A percentile compares a stretch with the other conserved stretches of the same genome.
phyloP scores from a whole-genome alignment of 139 green algal genomes.

The Asterochloris sp. region DNA sequence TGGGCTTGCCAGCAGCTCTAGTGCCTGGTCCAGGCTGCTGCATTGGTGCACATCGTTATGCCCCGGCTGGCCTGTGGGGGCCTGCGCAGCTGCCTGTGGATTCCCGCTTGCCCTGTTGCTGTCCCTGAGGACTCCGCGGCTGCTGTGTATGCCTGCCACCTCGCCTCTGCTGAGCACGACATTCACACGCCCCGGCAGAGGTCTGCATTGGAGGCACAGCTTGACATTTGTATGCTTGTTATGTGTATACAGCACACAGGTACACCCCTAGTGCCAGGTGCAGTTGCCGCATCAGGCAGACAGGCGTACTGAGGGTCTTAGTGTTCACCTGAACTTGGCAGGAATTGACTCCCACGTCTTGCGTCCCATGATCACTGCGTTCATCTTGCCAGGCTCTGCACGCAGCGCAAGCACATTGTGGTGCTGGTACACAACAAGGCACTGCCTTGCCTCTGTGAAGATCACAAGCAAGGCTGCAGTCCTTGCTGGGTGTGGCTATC shows the following conservation, averaged over 20 bases:
- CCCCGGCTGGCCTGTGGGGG: not conserved
- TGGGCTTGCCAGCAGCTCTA: constrained; percentile 55
- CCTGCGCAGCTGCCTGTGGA: not conserved
- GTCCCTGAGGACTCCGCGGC: constrained; percentile 1
- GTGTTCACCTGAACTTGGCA: constrained; percentile 62
- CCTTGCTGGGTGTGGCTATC: constrained; percentile 9
- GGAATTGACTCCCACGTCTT: constrained; percentile 97
- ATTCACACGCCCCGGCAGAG: constrained; percentile 89
- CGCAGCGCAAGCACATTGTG: no score
- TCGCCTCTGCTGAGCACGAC: constrained; percentile 82
- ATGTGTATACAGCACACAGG: no score
- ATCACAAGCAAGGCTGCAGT: no score
- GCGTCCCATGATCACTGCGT: constrained; percentile 98
- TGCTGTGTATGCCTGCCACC: constrained; percentile 18
- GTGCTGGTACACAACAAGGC: no score
- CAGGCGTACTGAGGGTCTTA: no score
- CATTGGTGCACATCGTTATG: not conserved
- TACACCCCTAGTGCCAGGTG: no score
- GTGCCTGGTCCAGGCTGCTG: constrained; percentile 68
- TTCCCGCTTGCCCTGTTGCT: not conserved
- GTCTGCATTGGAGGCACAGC: constrained; percentile 15
- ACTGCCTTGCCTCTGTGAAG: no score
- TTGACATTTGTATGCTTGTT: no score
- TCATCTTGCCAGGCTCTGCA: constrained; percentile 50
- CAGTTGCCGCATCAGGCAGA: no score